phyloP scores from a whole-genome alignment of 2,329 filamentous ascomycete genomes.

The Calycina herbarum region DNA sequence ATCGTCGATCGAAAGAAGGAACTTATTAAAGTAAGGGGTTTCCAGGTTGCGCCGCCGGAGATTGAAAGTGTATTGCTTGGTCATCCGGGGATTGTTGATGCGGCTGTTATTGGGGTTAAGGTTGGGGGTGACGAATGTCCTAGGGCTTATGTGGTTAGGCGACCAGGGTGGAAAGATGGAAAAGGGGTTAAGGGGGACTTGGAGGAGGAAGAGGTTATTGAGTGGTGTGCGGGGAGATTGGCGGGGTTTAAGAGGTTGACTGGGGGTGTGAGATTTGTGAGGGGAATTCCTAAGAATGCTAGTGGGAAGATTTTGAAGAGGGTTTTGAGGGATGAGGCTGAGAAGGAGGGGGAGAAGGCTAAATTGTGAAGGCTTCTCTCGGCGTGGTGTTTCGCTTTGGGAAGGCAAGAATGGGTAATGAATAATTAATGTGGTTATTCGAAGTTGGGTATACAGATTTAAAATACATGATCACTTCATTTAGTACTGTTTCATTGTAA shows the following conservation, averaged over 20 bases:
- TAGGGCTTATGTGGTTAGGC: slow-evolving; percentile 43
- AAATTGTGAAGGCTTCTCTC: slow-evolving; percentile 4
- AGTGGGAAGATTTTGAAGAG: slow-evolving; percentile 53
- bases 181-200: slow-evolving; percentile 34
- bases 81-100: slow-evolving; percentile 51
- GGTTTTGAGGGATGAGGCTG: slow-evolving; percentile 41
- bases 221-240: slow-evolving; percentile 59
- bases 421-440: too few species aligned
- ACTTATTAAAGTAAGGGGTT: slow-evolving; percentile 47
- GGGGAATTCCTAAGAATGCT: slow-evolving; percentile 70
- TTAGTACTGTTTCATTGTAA: too few species aligned
- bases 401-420: too few species aligned
- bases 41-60: slow-evolving; percentile 46
- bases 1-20: slow-evolving; percentile 75
- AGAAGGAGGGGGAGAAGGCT: slow-evolving; percentile 9
- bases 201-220: slow-evolving; percentile 52
- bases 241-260: slow-evolving; percentile 66
- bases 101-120: slow-evolving; percentile 59
- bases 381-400: too few species aligned
- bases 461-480: too few species aligned
- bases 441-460: too few species aligned
- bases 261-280: slow-evolving; percentile 69
- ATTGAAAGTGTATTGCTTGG: slow-evolving; percentile 41
- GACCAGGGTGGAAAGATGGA: too few species aligned
- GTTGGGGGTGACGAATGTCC: slow-evolving; percentile 39